Evolutionary conservation across 1,284 basidiomycete species (phyloP).

Genomic region (Chondrostereum purpureum): DNA sequence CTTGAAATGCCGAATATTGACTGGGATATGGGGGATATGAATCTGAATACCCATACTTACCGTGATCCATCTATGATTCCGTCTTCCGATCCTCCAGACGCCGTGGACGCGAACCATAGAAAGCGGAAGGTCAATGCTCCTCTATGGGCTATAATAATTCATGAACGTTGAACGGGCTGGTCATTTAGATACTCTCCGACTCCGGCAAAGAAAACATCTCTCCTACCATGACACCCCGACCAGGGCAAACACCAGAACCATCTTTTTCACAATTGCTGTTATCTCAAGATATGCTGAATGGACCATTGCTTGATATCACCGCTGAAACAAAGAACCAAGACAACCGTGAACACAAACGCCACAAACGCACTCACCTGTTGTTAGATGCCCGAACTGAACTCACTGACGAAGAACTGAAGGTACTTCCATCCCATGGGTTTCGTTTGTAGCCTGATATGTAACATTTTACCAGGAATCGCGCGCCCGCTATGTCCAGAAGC

Average conservation of each 20-base stretch:
- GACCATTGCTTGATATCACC: slow-evolving; percentile 25
- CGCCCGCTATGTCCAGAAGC: slow-evolving; percentile 57
- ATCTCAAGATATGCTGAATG: slow-evolving; percentile 27
- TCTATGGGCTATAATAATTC: not conserved
- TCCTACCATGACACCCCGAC: slow-evolving; percentile 10
- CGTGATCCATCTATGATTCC: not conserved
- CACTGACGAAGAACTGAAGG: slow-evolving; percentile 74
- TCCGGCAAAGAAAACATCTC: slow-evolving; percentile 16
- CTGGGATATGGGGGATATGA: not conserved
- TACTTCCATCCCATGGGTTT: slow-evolving; percentile 21
- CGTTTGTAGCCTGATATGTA: not conserved
- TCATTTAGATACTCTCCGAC: not conserved
- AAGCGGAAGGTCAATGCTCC: not conserved
- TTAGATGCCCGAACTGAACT: slow-evolving; percentile 68
- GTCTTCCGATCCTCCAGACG: not conserved
- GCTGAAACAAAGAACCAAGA: slow-evolving; percentile 19
- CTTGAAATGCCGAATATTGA: not conserved
- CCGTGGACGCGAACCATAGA: no score
- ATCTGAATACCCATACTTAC: not conserved
- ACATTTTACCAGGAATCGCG: slow-evolving; percentile 21
- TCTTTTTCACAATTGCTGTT: slow-evolving; percentile 33
- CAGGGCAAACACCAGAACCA: slow-evolving; percentile 21
- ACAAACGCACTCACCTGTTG: slow-evolving; percentile 35
- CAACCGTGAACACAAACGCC: slow-evolving; percentile 22
- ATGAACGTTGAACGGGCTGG: not conserved